Conservation (phyloP, 2,329 filamentous ascomycete species). For the Nigrograna mackinnonii region DNA sequence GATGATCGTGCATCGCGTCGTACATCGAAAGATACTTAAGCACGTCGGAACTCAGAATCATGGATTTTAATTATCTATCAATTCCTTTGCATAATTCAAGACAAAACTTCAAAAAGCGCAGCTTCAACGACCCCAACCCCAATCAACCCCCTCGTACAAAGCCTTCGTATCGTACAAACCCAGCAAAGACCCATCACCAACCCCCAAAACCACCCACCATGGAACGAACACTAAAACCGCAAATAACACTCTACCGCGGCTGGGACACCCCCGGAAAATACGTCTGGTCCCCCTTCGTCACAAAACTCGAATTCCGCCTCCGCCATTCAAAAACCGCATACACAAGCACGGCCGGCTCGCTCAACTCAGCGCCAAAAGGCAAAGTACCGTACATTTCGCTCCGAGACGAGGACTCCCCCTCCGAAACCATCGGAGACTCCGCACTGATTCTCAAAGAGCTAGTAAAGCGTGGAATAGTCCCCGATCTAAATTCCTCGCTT, state of each 20-base stretch:
- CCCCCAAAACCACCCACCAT: conserved; percentile 2
- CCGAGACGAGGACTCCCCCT: conserved; percentile 10
- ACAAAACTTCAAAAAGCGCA: too few species aligned
- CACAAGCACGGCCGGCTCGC: conserved; percentile 48
- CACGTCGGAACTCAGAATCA: too few species aligned
- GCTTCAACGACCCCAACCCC: not conserved
- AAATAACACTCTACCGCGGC: conserved; percentile 56
- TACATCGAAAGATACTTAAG: too few species aligned
- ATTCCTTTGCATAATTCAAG: too few species aligned
- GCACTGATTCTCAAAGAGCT: conserved; percentile 57
- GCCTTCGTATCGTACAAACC: not conserved
- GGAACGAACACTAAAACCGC: conserved; percentile 8
- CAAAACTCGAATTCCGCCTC: conserved; percentile 64
- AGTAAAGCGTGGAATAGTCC: conserved; percentile 43
- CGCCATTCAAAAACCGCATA: conserved; percentile 58
- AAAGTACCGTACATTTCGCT: conserved; percentile 63
- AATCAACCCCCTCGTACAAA: not conserved
- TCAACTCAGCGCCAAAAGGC: conserved; percentile 53
- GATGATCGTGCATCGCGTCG: too few species aligned
- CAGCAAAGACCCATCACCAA: not conserved
- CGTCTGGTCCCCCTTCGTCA: conserved; percentile 65
- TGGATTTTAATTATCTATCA: too few species aligned
- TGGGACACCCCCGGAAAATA: conserved; percentile 46
- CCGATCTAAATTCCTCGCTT: conserved; percentile 55
- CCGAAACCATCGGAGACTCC: conserved; percentile 53